These are phyloP conservation scores for Nakaseomyces nivariensis DNA, from an alignment of 1,139 yeast species.

Conservation along the genomic window DNA sequence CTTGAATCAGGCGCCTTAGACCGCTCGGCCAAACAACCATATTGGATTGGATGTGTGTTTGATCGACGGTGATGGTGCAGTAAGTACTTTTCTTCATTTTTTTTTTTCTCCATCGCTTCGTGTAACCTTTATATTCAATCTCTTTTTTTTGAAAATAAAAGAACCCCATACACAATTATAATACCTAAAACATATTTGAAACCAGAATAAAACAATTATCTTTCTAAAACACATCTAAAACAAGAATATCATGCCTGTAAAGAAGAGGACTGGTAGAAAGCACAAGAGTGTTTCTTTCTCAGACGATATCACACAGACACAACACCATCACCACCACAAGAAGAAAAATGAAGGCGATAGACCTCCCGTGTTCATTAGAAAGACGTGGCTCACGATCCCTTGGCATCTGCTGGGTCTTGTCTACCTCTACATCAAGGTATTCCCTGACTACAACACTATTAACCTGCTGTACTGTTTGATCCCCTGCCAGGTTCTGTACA, in stretches of 20 bases:
- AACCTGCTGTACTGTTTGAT: conserved; percentile 18
- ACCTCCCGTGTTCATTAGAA: conserved; percentile 28
- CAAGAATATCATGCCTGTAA: conserved; percentile 14
- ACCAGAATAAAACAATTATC: too few relatives aligned
- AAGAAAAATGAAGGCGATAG: conserved; percentile 23
- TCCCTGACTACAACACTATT: conserved; percentile 30
- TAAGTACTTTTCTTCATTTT: neutral
- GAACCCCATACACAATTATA: too few relatives aligned
- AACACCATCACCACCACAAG: conserved; percentile 16
- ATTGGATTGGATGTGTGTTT: neutral
- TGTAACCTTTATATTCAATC: too few relatives aligned
- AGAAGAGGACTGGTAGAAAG: conserved; percentile 12
- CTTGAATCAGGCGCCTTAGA: conserved; percentile 10
- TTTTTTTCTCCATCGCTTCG: too few relatives aligned
- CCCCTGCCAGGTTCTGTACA: conserved; percentile 24
- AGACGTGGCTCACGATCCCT: conserved; percentile 35
- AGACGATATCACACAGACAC: conserved; percentile 27
- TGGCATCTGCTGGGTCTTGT: conserved; percentile 39
- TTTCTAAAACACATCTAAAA: neutral
- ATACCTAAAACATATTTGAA: too few relatives aligned
- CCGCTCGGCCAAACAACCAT: conserved; percentile 9
- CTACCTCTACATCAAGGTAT: conserved; percentile 32
- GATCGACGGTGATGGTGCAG: neutral
- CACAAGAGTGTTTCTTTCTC: conserved; percentile 34
- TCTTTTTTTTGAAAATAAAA: too few relatives aligned